phyloP scores from a whole-genome alignment of 106 monocot species.

The Gastrodia elata region DNA sequence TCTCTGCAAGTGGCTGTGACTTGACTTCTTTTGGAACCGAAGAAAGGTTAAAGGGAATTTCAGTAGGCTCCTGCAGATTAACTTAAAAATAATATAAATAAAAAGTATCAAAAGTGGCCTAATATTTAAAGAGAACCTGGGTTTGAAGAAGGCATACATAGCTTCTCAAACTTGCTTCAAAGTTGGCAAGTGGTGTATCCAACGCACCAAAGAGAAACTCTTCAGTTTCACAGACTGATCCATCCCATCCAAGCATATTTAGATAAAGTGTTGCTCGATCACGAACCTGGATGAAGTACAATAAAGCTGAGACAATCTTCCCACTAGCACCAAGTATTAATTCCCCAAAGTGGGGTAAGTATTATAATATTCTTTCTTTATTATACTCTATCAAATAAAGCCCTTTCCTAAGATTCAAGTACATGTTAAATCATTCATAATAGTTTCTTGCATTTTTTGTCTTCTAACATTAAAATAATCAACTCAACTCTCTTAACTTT shows the following conservation, averaged over 20 bases:
- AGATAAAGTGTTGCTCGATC: conserved; percentile 96
- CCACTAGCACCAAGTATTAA: too few relatives aligned
- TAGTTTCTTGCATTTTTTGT: too few relatives aligned
- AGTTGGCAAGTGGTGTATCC: conserved; percentile 76
- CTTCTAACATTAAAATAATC: too few relatives aligned
- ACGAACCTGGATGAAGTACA: conserved; percentile 53
- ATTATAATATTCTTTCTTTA: too few relatives aligned
- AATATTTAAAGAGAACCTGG: background rate
- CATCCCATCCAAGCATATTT: conserved; percentile 53
- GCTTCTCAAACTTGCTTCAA: conserved; percentile 71
- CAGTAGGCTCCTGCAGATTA: conserved; percentile 55
- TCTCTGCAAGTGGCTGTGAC: conserved; percentile 84
- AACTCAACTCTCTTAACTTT: too few relatives aligned
- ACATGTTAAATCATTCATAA: too few relatives aligned
- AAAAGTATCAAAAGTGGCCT: background rate
- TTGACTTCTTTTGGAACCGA: conserved; percentile 75
- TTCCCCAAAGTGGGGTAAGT: too few relatives aligned
- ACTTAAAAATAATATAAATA: background rate
- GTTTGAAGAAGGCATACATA: conserved; percentile 48
- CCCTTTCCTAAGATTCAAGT: too few relatives aligned
- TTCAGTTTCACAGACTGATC: conserved; percentile 32
- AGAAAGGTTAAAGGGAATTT: conserved; percentile 73
- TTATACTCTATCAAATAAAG: too few relatives aligned
- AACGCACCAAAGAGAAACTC: conserved; percentile 90
- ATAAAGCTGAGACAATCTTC: background rate